Percentiles rank a stretch among this genome's conserved stretches.
These are phyloP conservation scores for Panicum virgatum DNA, from an alignment of 202 grass and related monocot genomes.

Conservation along the genomic window DNA sequence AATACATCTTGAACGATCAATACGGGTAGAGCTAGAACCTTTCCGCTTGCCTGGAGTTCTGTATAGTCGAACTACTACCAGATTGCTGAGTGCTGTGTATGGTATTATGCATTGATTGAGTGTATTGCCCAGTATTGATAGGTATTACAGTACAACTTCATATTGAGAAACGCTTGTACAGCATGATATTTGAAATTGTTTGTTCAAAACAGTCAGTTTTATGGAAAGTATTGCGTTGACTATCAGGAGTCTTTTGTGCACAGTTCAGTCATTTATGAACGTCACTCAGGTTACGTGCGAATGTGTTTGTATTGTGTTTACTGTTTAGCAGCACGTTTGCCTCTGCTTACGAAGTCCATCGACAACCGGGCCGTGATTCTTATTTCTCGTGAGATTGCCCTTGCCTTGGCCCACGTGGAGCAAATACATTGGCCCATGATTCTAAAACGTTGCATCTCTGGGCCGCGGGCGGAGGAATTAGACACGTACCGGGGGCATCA, in stretches of 20 bases:
- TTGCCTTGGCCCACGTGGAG: too few species aligned
- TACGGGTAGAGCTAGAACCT: constrained; percentile 20
- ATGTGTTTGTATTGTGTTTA: too few species aligned
- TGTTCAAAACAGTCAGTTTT: neutral
- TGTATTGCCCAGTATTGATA: neutral
- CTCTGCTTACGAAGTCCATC: neutral
- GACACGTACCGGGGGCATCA: too few species aligned
- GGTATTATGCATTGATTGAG: neutral
- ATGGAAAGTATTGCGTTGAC: neutral
- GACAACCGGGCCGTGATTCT: neutral
- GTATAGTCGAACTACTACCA: neutral
- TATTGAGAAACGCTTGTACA: constrained; percentile 1
- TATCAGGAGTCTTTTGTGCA: neutral
- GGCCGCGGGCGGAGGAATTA: too few species aligned
- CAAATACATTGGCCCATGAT: too few species aligned
- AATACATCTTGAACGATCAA: constrained; percentile 17
- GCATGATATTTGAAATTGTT: neutral
- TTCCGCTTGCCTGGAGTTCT: neutral
- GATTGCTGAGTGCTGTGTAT: neutral
- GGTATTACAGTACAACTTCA: neutral
- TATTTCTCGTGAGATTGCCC: neutral
- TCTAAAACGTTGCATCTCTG: too few species aligned
- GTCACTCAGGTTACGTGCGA: too few species aligned
- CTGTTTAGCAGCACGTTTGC: neutral
- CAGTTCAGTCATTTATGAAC: neutral